phyloP scores from a whole-genome alignment of 805 yeast genomes.

The Nakazawaea siamensis region DNA sequence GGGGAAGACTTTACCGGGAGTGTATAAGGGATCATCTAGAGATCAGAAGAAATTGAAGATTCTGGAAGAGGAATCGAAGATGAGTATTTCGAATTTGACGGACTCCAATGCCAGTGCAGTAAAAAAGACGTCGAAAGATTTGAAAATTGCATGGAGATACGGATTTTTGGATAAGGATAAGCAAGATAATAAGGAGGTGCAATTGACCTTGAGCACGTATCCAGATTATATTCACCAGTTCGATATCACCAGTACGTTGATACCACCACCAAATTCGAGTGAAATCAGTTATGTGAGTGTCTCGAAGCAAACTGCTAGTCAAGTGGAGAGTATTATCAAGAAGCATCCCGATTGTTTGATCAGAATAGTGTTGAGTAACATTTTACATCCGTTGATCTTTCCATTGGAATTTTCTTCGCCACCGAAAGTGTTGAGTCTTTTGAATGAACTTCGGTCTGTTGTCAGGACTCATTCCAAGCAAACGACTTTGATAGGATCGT shows the following conservation, averaged over 20 bases:
- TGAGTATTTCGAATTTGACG: slow-evolving; percentile 61
- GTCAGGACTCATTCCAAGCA: slow-evolving; percentile 36
- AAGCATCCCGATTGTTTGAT: slow-evolving; percentile 40
- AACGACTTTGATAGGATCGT: slow-evolving; percentile 42
- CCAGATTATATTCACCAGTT: slow-evolving; percentile 59
- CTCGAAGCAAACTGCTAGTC: slow-evolving; percentile 22
- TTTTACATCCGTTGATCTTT: slow-evolving; percentile 73
- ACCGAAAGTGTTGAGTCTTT: slow-evolving; percentile 45
- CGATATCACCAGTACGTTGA: slow-evolving; percentile 65
- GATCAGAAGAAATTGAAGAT: slow-evolving; percentile 58
- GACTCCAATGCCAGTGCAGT: slow-evolving; percentile 20
- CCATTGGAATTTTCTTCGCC: slow-evolving; percentile 40
- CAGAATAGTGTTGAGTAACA: slow-evolving; percentile 66
- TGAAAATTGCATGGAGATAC: slow-evolving; percentile 94
- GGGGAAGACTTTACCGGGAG: slow-evolving; percentile 69
- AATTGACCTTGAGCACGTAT: slow-evolving; percentile 24
- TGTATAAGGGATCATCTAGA: slow-evolving; percentile 58
- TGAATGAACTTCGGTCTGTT: slow-evolving; percentile 50
- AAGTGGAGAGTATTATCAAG: slow-evolving; percentile 35
- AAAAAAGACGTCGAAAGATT: slow-evolving; percentile 28
- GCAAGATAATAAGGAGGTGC: slow-evolving; percentile 17
- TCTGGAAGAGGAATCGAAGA: slow-evolving; percentile 45
- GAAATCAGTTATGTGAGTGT: slow-evolving; percentile 54
- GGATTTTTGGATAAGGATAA: slow-evolving; percentile 39
- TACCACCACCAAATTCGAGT: slow-evolving; percentile 55